Evolutionary conservation across 257 asterid genomes (phyloP).

Genomic region (Plantago major): DNA sequence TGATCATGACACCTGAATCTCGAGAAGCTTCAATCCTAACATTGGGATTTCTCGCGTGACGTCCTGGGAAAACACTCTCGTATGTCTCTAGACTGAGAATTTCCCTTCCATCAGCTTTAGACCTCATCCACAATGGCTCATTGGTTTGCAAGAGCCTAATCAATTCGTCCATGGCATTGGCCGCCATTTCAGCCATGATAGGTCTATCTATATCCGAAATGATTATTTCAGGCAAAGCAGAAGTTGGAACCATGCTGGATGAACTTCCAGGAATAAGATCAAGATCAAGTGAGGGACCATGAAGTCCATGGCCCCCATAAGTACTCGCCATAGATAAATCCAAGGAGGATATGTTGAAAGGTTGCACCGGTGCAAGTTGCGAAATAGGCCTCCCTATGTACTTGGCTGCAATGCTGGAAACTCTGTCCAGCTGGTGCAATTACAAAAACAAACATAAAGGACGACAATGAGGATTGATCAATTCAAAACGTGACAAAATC

Average conservation of each 20-base stretch:
- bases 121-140: slow-evolving; percentile 80
- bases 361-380: slow-evolving; percentile 86
- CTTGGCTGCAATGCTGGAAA: slow-evolving; percentile 90
- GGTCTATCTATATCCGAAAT: slow-evolving; percentile 42
- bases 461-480: background rate
- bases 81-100: slow-evolving; percentile 60
- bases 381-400: slow-evolving; percentile 95
- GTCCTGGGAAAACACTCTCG: slow-evolving; percentile 55
- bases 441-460: slow-evolving; percentile 10
- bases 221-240: background rate
- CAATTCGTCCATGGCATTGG: slow-evolving; percentile 14
- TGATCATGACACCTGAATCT: slow-evolving; percentile 13
- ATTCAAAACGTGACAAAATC: background rate
- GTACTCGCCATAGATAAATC: slow-evolving; percentile 43
- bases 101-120: slow-evolving; percentile 49
- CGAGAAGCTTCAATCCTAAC: slow-evolving; percentile 8
- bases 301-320: slow-evolving; percentile 50
- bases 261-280: slow-evolving; percentile 13
- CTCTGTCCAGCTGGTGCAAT: slow-evolving; percentile 60
- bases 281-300: slow-evolving; percentile 67
- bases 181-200: slow-evolving; percentile 64
- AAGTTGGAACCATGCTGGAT: slow-evolving; percentile 15
- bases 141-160: slow-evolving; percentile 27
- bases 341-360: slow-evolving; percentile 75
- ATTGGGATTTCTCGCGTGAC: slow-evolving; percentile 41